phyloP scores from a whole-genome alignment of 176 grass and related monocot genomes.

The Secale cereale region DNA sequence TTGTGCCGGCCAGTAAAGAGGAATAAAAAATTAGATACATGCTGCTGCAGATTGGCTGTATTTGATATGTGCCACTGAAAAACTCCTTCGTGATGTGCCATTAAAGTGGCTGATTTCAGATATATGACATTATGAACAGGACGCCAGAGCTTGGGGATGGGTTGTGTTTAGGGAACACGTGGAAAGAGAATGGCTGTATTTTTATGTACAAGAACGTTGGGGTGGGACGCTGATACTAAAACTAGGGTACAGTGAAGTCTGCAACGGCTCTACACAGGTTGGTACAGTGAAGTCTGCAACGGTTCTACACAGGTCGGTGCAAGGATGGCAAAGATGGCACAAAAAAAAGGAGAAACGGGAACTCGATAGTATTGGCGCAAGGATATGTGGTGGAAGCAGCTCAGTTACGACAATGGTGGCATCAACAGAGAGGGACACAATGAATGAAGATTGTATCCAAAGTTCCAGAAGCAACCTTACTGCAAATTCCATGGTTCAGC shows the following conservation, averaged over 20 bases:
- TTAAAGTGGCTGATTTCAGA: not conserved
- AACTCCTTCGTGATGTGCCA: not conserved
- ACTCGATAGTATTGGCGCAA: not conserved
- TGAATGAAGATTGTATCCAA: not conserved
- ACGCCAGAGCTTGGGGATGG: not conserved
- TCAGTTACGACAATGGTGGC: not conserved
- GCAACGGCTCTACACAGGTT: not conserved
- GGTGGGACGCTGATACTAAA: no score
- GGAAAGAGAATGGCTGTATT: not conserved
- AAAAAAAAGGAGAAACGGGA: not conserved
- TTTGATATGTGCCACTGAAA: not conserved
- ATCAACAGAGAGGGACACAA: not conserved
- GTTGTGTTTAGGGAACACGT: not conserved
- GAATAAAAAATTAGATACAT: not conserved
- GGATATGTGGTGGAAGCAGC: not conserved
- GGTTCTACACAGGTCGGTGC: not conserved
- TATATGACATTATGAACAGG: not conserved
- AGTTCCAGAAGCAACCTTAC: not conserved
- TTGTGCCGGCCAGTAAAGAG: not conserved
- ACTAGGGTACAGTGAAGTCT: not conserved
- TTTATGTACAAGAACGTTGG: no score
- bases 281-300: not conserved
- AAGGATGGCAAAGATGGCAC: not conserved
- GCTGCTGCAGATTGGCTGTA: not conserved
- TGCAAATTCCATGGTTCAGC: not conserved